Conservation (phyloP, 768 basidiomycete species). For the Lactarius hatsudake region DNA sequence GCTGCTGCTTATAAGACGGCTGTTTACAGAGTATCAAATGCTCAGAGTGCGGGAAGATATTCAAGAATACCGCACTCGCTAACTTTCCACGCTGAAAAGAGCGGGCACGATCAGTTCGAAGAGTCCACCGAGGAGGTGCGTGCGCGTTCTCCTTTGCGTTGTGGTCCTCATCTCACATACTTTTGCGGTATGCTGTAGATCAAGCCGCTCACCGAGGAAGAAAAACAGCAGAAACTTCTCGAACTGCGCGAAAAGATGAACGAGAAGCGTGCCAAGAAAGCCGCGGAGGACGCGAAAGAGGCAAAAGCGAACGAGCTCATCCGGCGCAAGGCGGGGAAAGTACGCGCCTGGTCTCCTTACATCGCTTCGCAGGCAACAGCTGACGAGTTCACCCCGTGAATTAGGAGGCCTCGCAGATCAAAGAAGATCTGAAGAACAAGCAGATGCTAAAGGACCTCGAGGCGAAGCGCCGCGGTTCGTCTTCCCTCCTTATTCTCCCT, state of each 20-base stretch:
- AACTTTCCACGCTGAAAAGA: constrained; percentile 95
- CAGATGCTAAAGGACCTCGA: constrained; percentile 83
- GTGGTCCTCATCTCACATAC: background rate
- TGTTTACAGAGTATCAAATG: constrained; percentile 73
- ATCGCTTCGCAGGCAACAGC: background rate
- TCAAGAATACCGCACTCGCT: constrained; percentile 81
- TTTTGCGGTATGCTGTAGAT: constrained; percentile 46
- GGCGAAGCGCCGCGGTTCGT: constrained; percentile 70
- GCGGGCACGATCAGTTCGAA: constrained; percentile 93
- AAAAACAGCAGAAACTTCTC: constrained; percentile 75
- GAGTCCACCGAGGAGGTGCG: constrained; percentile 90
- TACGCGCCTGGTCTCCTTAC: constrained; percentile 30
- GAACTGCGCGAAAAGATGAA: constrained; percentile 80
- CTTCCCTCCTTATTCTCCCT: background rate
- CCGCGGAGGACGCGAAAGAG: constrained; percentile 70
- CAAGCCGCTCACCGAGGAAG: constrained; percentile 93
- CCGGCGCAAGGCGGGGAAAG: constrained; percentile 83
- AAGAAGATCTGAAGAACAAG: constrained; percentile 75
- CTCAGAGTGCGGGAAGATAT: constrained; percentile 79
- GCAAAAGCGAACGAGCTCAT: constrained; percentile 72
- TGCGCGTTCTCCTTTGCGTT: constrained; percentile 18
- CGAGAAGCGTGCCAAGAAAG: constrained; percentile 72
- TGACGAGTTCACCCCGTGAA: background rate
- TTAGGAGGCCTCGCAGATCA: constrained; percentile 68
- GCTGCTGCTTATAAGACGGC: background rate